phyloP scores from a whole-genome alignment of 345 rosid genomes.

The Hevea brasiliensis region DNA sequence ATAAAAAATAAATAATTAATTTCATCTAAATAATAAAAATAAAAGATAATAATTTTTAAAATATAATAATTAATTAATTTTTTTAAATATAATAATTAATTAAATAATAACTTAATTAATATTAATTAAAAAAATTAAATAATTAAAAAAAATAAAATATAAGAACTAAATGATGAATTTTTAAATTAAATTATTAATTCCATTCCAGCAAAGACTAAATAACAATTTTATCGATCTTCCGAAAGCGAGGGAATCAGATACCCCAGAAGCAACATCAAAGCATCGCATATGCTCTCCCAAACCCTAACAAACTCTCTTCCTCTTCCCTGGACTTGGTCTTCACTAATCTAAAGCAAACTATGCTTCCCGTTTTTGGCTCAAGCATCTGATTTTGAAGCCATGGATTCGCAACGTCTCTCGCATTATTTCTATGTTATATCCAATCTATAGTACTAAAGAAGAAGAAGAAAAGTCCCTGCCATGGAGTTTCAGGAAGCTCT shows the following conservation, averaged over 20 bases:
- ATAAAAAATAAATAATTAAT: no score
- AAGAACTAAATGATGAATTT: no score
- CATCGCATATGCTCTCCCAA: background rate
- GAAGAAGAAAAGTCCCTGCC: background rate
- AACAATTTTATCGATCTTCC: background rate
- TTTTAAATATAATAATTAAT: no score
- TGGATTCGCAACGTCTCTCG: background rate
- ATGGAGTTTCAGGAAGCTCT: constrained; percentile 35
- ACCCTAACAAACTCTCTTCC: background rate
- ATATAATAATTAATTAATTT: no score
- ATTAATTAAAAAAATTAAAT: no score
- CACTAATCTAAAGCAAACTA: background rate
- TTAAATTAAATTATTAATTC: no score
- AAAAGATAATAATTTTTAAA: no score
- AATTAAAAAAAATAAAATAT: no score
- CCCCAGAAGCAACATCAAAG: background rate
- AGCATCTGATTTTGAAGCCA: background rate
- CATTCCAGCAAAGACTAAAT: no score
- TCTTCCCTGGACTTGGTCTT: background rate
- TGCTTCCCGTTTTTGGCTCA: background rate
- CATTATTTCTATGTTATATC: background rate
- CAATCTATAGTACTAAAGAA: background rate
- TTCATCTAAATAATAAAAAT: no score
- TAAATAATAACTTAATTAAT: no score
- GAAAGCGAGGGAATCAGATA: constrained; percentile 12